A percentile compares a stretch with the other conserved stretches of the same genome.
These are phyloP conservation scores for Raffaelea arxii DNA, from an alignment of 2,329 filamentous ascomycete species.

Conservation along the genomic window DNA sequence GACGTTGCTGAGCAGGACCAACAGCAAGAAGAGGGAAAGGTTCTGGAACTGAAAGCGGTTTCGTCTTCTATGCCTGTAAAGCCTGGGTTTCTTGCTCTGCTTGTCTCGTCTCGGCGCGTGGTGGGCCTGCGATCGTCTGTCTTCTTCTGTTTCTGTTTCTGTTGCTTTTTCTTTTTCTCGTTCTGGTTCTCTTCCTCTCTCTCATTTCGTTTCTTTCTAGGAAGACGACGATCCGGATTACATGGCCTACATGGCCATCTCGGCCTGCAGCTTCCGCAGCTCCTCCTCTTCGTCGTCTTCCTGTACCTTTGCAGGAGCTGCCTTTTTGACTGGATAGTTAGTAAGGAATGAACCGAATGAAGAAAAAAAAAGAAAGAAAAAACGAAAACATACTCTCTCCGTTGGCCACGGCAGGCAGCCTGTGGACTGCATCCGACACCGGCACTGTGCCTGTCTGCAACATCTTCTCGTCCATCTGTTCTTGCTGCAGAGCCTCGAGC, in stretches of 20 bases:
- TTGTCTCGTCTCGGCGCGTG: not conserved
- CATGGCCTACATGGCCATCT: conserved; percentile 99
- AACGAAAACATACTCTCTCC: conserved; percentile 59
- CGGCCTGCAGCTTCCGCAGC: conserved; percentile 82
- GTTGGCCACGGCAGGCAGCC: conserved; percentile 65
- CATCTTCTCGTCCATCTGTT: conserved; percentile 89
- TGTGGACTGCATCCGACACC: conserved; percentile 65
- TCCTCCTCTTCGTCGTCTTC: conserved; percentile 97
- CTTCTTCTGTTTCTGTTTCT: not conserved
- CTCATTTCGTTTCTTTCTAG: no score
- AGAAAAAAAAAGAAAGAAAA: not conserved
- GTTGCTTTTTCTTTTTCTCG: conserved; percentile 18
- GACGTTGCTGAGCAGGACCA: not conserved
- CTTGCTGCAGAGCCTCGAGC: conserved; percentile 79
- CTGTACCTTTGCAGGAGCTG: conserved; percentile 43
- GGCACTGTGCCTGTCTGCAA: conserved; percentile 79
- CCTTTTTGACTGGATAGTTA: conserved; percentile 35
- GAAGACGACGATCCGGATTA: no score
- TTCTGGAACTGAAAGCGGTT: not conserved
- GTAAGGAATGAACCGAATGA: not conserved
- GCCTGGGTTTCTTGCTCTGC: not conserved
- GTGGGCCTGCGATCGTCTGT: not conserved
- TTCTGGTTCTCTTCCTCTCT: no score
- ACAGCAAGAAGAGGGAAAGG: not conserved
- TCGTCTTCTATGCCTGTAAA: not conserved